Evolutionary conservation across 495 filamentous ascomycete species (phyloP).

Genomic region (Daldinia caldariorum): DNA sequence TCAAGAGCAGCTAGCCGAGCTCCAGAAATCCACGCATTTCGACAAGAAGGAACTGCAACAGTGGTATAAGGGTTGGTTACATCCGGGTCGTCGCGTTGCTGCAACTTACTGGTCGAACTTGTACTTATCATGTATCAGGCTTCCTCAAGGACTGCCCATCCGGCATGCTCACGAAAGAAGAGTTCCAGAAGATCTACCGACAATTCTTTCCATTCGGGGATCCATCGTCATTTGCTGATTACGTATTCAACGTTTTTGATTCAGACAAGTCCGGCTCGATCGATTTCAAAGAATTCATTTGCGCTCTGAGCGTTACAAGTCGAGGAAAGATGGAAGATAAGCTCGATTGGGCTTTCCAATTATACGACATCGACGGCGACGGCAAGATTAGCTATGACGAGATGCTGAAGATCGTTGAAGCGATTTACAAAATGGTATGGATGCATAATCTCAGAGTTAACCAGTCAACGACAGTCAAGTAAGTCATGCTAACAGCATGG

Average conservation of each 20-base stretch:
- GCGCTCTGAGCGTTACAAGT: constrained; percentile 94
- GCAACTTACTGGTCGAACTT: constrained; percentile 1
- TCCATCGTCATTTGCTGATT: constrained; percentile 95
- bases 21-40: constrained; percentile 96
- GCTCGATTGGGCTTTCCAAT: constrained; percentile 98
- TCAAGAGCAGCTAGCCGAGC: constrained; percentile 90
- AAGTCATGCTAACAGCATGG: constrained; percentile 32
- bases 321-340: constrained; percentile 99
- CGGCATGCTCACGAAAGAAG: constrained; percentile 94
- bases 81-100: constrained; percentile 6
- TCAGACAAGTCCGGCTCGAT: constrained; percentile 96
- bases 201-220: constrained; percentile 99
- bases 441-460: neutral
- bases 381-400: constrained; percentile 99
- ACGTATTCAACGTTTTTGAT: constrained; percentile 99
- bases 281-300: constrained; percentile 99
- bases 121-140: constrained; percentile 61
- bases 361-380: constrained; percentile 99
- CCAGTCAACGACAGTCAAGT: too few relatives aligned
- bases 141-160: constrained; percentile 98
- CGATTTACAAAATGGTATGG: constrained; percentile 98
- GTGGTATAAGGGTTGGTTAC: constrained; percentile 93
- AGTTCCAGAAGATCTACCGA: constrained; percentile 99
- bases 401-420: constrained; percentile 98
- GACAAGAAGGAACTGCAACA: constrained; percentile 99